Percentiles rank a stretch among this genome's conserved stretches.
phyloP scores from a whole-genome alignment of 352 stramenopile genomes.

The Globisporangium paroecandrum region DNA sequence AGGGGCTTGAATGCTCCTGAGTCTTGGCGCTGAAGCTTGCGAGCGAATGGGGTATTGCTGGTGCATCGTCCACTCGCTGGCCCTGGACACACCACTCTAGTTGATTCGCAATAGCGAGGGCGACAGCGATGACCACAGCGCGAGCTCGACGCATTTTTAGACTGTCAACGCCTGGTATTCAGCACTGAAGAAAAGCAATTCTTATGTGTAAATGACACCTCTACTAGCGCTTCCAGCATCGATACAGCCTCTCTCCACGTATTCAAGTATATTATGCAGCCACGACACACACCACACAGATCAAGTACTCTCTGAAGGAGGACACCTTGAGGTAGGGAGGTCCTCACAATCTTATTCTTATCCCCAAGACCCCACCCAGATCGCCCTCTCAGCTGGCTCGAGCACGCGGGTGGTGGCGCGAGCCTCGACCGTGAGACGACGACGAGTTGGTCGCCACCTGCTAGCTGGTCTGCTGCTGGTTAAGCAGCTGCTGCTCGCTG shows the following conservation, averaged over 20 bases:
- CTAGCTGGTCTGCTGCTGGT: conserved; percentile 3
- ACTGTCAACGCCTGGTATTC: not conserved
- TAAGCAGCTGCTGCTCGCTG: conserved; percentile 17
- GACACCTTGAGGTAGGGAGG: not conserved
- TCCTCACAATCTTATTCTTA: not conserved
- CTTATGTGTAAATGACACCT: not conserved
- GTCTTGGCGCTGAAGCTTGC: not conserved
- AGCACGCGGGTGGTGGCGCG: conserved; percentile 20
- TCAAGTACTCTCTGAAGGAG: not conserved
- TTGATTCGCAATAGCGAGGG: not conserved
- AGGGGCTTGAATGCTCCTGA: not conserved
- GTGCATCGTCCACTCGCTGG: not conserved
- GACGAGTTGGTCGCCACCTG: not conserved
- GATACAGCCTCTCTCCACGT: not conserved
- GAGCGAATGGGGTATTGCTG: not conserved
- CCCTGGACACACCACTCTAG: not conserved
- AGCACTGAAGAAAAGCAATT: not conserved
- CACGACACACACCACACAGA: not conserved
- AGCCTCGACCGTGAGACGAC: not conserved
- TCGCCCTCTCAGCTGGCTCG: conserved; percentile 24
- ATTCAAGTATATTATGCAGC: not conserved
- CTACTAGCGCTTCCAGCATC: not conserved
- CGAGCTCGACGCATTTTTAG: conserved; percentile 3
- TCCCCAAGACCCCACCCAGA: not conserved
- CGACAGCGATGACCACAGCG: not conserved